phyloP scores from a whole-genome alignment of 345 rosid species.

The Tarenaya hassleriana region DNA sequence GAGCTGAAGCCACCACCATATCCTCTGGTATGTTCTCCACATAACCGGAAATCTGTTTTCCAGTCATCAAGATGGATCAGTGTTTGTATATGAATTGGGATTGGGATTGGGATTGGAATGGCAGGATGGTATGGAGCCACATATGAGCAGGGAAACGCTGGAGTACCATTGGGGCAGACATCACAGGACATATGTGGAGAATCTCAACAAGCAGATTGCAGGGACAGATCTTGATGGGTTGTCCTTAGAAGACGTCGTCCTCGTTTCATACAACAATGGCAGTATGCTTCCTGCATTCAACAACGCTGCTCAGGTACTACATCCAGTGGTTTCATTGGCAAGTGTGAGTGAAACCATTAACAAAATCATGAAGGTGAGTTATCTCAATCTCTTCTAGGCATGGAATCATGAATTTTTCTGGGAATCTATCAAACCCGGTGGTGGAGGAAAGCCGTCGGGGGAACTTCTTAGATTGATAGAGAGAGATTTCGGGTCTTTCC shows the following conservation, averaged over 20 bases:
- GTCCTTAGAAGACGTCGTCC: conserved; percentile 55
- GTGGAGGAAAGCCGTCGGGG: conserved; percentile 88
- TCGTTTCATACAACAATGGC: conserved; percentile 58
- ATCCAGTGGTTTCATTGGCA: not conserved
- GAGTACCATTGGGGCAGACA: conserved; percentile 96
- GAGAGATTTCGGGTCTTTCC: conserved; percentile 85
- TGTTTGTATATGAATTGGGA: not conserved
- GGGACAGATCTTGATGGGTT: conserved; percentile 63
- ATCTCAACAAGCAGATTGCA: conserved; percentile 73
- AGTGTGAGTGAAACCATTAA: not conserved
- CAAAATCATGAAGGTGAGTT: conserved; percentile 2
- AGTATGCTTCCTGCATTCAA: conserved; percentile 80
- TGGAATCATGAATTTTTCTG: conserved; percentile 97
- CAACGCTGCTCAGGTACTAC: conserved; percentile 80
- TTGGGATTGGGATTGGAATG: not conserved
- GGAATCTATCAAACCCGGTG: conserved; percentile 89
- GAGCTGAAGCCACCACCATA: conserved; percentile 89
- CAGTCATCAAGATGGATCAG: not conserved
- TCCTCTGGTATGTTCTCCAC: conserved; percentile 49
- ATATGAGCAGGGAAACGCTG: conserved; percentile 71
- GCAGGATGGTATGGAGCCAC: conserved; percentile 89
- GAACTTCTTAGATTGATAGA: conserved; percentile 62
- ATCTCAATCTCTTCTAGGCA: conserved; percentile 37
- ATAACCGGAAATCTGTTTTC: no score
- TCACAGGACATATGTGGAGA: conserved; percentile 82